These are phyloP conservation scores for Suillus paluster DNA, from an alignment of 768 basidiomycete species.

Conservation along the genomic window DNA sequence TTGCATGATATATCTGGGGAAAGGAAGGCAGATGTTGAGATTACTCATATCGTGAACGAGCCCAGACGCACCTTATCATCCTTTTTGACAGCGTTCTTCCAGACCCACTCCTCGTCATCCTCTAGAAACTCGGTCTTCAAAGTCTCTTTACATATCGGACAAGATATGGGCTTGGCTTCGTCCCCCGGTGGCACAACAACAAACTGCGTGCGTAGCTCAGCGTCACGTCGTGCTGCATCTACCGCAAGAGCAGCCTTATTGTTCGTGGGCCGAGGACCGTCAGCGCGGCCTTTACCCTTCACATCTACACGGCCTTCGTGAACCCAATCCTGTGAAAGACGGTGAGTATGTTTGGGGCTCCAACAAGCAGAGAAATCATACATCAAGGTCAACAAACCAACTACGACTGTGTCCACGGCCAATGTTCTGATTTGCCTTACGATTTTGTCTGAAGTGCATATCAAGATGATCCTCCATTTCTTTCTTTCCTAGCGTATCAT, in stretches of 20 bases:
- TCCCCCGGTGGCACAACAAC: constrained; percentile 91
- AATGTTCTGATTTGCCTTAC: constrained; percentile 74
- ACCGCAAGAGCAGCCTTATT: constrained; percentile 63
- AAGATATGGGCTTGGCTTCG: constrained; percentile 81
- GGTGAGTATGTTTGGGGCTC: constrained; percentile 17
- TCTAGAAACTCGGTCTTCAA: constrained; percentile 92
- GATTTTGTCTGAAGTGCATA: constrained; percentile 95
- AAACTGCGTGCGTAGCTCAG: constrained; percentile 73
- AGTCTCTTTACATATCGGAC: constrained; percentile 95
- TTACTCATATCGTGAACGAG: background rate
- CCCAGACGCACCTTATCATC: constrained; percentile 74
- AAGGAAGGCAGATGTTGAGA: constrained; percentile 12
- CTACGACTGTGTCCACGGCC: constrained; percentile 88
- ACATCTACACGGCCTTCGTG: constrained; percentile 61
- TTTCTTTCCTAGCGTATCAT: constrained; percentile 71
- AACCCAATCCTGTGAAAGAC: constrained; percentile 78
- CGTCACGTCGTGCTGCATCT: constrained; percentile 73
- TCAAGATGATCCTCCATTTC: constrained; percentile 89
- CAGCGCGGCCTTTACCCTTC: constrained; percentile 73
- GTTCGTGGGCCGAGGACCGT: constrained; percentile 53
- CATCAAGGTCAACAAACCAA: constrained; percentile 87
- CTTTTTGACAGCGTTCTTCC: constrained; percentile 86
- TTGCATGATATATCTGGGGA: constrained; percentile 87
- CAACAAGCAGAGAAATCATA: constrained; percentile 42
- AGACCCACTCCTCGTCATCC: constrained; percentile 98